Conservation (phyloP, 2,329 filamentous ascomycete species). For the Trichophyton verrucosum region DNA sequence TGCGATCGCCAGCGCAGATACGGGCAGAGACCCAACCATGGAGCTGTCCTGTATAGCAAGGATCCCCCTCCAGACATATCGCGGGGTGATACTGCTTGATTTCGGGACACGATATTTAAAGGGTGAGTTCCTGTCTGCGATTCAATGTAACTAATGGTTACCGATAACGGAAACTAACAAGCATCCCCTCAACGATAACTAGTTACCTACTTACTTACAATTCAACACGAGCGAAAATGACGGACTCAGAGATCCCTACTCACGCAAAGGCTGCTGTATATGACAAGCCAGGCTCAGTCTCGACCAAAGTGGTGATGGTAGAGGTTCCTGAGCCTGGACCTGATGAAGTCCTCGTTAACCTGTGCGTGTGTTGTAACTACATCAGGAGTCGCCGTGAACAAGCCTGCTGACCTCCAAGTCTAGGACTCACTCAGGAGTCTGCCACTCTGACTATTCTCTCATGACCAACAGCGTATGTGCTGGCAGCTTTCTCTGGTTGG, state of each 20-base stretch:
- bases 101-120: too few relatives aligned
- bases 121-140: too few relatives aligned
- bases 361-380: constrained; percentile 30
- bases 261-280: constrained; percentile 54
- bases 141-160: too few relatives aligned
- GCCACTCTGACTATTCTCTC: constrained; percentile 50
- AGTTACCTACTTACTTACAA: too few relatives aligned
- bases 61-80: not conserved
- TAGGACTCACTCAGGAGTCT: constrained; percentile 51
- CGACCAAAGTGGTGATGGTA: constrained; percentile 50
- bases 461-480: constrained; percentile 35
- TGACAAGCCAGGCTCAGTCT: constrained; percentile 52
- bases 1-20: not conserved
- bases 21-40: not conserved
- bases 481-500: not conserved
- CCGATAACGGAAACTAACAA: not conserved
- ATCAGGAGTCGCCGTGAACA: too few relatives aligned
- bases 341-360: constrained; percentile 50
- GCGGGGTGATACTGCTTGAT: not conserved
- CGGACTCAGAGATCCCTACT: constrained; percentile 37
- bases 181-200: not conserved
- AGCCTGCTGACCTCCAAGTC: not conserved
- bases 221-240: constrained; percentile 18
- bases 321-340: constrained; percentile 53
- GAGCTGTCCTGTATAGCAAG: not conserved